Conservation (phyloP, 2,329 filamentous ascomycete genomes). For the Aspergillus clavatus region DNA sequence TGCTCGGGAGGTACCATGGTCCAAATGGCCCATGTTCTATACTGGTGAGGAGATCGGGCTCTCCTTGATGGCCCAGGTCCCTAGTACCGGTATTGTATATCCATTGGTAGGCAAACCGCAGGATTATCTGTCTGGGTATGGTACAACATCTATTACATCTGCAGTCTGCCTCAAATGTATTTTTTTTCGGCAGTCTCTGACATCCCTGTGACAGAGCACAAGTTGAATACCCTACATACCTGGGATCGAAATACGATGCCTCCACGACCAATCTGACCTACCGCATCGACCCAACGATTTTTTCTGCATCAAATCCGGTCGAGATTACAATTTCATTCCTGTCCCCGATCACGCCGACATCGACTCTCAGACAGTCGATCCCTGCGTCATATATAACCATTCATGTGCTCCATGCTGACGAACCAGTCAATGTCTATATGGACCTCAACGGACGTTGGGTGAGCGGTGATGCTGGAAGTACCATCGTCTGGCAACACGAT, state of each 20-base stretch:
- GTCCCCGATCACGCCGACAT: constrained; percentile 75
- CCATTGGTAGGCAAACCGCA: constrained; percentile 63
- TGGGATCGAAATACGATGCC: constrained; percentile 62
- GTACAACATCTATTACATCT: not conserved
- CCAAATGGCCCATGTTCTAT: constrained; percentile 82
- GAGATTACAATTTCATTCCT: constrained; percentile 61
- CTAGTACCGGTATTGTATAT: constrained; percentile 56
- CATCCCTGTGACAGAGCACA: constrained; percentile 45
- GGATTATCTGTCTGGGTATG: constrained; percentile 52
- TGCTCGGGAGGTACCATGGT: constrained; percentile 74
- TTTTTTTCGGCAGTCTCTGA: not conserved
- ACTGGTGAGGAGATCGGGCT: constrained; percentile 65
- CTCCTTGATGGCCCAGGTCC: constrained; percentile 58
- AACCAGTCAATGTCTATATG: constrained; percentile 59
- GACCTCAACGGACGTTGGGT: constrained; percentile 77
- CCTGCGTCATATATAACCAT: constrained; percentile 77
- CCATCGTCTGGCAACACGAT: constrained; percentile 65
- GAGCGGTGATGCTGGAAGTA: constrained; percentile 65
- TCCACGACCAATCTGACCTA: constrained; percentile 68
- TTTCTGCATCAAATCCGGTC: constrained; percentile 33
- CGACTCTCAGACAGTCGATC: constrained; percentile 72
- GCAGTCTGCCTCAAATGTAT: not conserved
- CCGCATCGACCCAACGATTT: constrained; percentile 46
- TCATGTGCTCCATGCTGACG: constrained; percentile 61
- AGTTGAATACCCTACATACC: constrained; percentile 55